Evolutionary conservation across 139 green algal genomes (phyloP), one percentile per base, ranked within the genome.

Genomic region (Chlamydomonas incerta): DNA sequence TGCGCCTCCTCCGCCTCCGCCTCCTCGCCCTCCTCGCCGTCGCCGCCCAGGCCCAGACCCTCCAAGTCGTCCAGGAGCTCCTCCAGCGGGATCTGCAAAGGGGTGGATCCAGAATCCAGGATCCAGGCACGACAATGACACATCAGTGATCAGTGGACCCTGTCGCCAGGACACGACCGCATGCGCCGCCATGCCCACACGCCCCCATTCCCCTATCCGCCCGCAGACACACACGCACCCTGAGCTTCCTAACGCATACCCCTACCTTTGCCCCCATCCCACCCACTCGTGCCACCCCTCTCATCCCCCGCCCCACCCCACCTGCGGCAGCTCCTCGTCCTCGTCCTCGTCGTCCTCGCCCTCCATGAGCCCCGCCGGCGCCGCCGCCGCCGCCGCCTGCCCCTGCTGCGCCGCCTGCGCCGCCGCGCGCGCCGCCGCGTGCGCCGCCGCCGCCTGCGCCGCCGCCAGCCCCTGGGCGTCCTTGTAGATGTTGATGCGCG

Each of bases 1-100:
- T n/a, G n/a, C 41, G 58, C 86, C 5, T 71, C 80, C 71, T 31
- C 62, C 60, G 74, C 79, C 28, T 75, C 71, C 41, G 37, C 71
- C 26, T 34, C 66, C 26, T 52, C 88, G 17, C 37, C 70, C 21
- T 85, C 81, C 33, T 74, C 83, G 34, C 86, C 90, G 26, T 92
- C 92, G 0, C 88, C 92, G 0, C 88, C 77, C 37, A 96, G 37
- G 18, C 90, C 74, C 82, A 98, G 86, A 23, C 71, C 91, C 70
- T 93, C 92, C 88, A 99, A 90, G 58, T 98, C 95, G 81, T 98
- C 95, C 77, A 99, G 87, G 87, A 99, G 92, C 92, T 99, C 97
- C 47, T 99, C 97, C 82, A 99, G 91, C 21, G 96, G 97, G 29
- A 99, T 91, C 88, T n/a, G n/a, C n/a, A n/a, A n/a, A n/a, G n/a